Base-by-base conservation (phyloP, 2,329 filamentous ascomycete species). In the Penicillium thymicola region DNA sequence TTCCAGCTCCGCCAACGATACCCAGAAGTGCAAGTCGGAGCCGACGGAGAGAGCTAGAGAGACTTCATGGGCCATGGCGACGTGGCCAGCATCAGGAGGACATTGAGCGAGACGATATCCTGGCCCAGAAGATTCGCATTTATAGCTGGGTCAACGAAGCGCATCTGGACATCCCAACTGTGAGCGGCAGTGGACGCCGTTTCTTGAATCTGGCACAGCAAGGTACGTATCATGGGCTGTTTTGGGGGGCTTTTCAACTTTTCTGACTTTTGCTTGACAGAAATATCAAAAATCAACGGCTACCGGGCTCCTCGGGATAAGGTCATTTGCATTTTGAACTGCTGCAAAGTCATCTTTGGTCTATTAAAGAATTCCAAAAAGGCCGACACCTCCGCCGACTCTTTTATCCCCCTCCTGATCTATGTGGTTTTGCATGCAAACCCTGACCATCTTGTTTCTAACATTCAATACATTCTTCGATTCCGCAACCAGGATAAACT, bases 321-420 rank as follows among this genome's bases (percentile, higher is more conserved):
- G 76, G 94, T 99, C 54, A 97, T 99, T 48, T 99, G 94, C 73
- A 91, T 97, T 44, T 78, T 99, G 54, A 99, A 99, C 76, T 97
- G 92, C 77, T 99, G 94, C 84, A 99, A 99, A 76, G 95, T 99
- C 61, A 97, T 99, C 61, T 97, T 99, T 74, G 94, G 89, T 18
- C 85, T 96, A 47, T 79, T 99, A 51, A 92, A 93, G 64, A 95
- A 97, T 71, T 87, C 90, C 51, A 95, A 96, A 74, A 89, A 89
- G 54, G 74, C 72, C 1, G 94, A 99, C 71, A 93, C 92, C 23
- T 97, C 93, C 1, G 94, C 94, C 13, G 94, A 99, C 76, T 92
- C 93, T 0, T 99, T 99, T 67, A 91, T 97, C 78, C 89, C 94
- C 5, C 81, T 97, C 28, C 82, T 99, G 54, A 99, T 99, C 55